phyloP scores from a whole-genome alignment of 2,329 filamentous ascomycete genomes.

The Monilinia vaccinii-corymbosi region DNA sequence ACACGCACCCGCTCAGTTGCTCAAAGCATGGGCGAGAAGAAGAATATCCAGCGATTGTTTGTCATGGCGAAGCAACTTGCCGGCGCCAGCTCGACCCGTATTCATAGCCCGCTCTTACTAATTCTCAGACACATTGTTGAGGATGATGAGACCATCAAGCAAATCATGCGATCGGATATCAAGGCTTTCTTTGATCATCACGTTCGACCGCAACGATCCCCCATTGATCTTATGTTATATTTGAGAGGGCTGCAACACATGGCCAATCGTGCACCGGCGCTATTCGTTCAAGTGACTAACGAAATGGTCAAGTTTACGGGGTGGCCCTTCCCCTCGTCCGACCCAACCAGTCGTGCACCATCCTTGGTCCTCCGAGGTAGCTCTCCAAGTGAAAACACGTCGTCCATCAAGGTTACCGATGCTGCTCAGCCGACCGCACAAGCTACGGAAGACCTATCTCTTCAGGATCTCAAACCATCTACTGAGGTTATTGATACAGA shows the following conservation, averaged over 20 bases:
- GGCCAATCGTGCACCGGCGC: constrained; percentile 68
- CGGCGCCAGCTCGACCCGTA: constrained; percentile 64
- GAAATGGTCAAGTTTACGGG: constrained; percentile 69
- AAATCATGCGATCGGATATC: constrained; percentile 89
- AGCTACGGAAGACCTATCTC: constrained; percentile 29
- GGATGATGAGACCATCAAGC: constrained; percentile 81
- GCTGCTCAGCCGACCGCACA: constrained; percentile 27
- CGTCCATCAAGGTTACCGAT: constrained; percentile 18
- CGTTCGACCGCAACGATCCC: constrained; percentile 41
- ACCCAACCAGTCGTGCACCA: constrained; percentile 35
- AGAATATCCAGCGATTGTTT: constrained; percentile 82
- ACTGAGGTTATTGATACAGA: constrained; percentile 52
- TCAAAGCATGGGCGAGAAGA: constrained; percentile 70
- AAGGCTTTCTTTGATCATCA: constrained; percentile 58
- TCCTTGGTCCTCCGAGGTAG: constrained; percentile 28
- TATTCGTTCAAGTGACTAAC: constrained; percentile 82
- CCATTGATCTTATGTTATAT: constrained; percentile 62
- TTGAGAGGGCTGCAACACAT: constrained; percentile 70
- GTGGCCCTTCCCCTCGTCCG: constrained; percentile 39
- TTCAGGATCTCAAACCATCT: constrained; percentile 47
- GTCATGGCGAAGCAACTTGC: constrained; percentile 92
- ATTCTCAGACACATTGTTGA: constrained; percentile 89
- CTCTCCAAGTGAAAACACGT: constrained; percentile 2
- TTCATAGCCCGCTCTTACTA: constrained; percentile 59
- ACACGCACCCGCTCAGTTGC: constrained; percentile 73